phyloP scores from a whole-genome alignment of 2,329 filamentous ascomycete genomes.

The Cladorrhinum sp. region DNA sequence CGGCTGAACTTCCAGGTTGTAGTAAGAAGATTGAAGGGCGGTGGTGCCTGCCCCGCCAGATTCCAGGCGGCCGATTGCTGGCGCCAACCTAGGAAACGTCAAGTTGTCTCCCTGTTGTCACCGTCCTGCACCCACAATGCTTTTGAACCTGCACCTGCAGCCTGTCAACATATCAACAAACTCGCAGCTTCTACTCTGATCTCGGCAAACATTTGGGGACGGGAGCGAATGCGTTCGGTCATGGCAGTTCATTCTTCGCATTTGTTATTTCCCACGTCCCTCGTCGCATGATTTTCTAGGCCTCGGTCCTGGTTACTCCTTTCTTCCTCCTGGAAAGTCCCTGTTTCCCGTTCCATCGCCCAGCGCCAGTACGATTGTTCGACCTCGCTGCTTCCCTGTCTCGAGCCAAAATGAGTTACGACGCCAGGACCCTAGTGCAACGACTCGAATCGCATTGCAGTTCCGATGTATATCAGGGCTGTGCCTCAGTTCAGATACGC shows the following conservation, averaged over 20 bases:
- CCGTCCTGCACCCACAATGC: conserved; percentile 1
- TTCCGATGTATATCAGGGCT: conserved; percentile 22
- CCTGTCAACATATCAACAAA: not conserved
- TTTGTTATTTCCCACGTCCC: conserved; percentile 7
- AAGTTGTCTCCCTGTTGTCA: conserved; percentile 1
- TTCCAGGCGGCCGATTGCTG: conserved; percentile 13
- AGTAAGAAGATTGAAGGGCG: not conserved
- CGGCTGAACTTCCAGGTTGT: too few species aligned
- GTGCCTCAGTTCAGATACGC: conserved; percentile 27
- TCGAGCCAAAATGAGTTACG: conserved; percentile 37
- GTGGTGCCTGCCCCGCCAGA: not conserved
- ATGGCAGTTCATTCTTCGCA: conserved; percentile 14
- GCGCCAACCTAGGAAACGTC: conserved; percentile 7
- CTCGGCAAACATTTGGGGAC: not conserved
- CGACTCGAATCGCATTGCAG: conserved; percentile 30
- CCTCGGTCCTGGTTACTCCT: not conserved
- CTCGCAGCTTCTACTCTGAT: not conserved
- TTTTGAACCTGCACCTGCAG: not conserved
- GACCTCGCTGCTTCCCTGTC: not conserved
- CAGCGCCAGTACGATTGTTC: not conserved
- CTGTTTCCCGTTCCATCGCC: not conserved
- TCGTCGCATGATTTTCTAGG: conserved; percentile 12
- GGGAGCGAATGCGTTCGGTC: conserved; percentile 5
- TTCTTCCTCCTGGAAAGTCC: not conserved
- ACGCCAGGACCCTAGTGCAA: conserved; percentile 22